A percentile compares a stretch with the other conserved stretches of the same genome.
Evolutionary conservation across 306 rosid species (phyloP).

Genomic region (Castanospermum australe): DNA sequence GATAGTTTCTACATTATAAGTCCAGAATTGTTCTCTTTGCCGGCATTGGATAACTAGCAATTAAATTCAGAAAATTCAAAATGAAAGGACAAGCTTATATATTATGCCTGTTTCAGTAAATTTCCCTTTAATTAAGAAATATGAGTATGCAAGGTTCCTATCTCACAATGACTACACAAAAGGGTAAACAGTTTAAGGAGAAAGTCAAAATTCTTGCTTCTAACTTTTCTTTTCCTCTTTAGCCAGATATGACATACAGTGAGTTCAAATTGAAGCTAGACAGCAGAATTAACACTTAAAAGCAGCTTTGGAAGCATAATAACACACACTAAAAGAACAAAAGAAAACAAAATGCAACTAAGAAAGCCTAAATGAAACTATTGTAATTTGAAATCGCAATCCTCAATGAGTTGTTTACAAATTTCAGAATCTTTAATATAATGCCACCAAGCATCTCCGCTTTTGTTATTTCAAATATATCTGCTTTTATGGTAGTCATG

Average conservation of each 20-base stretch:
- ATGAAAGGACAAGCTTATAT: not conserved
- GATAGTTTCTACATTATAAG: not conserved
- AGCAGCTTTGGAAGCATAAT: not conserved
- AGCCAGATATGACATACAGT: not conserved
- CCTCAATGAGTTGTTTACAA: not conserved
- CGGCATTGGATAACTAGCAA: not conserved
- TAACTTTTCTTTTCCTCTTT: not conserved
- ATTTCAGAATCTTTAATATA: not conserved
- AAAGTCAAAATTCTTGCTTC: not conserved
- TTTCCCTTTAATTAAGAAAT: not conserved
- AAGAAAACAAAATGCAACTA: not conserved
- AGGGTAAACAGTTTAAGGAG: not conserved
- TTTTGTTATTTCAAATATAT: not conserved
- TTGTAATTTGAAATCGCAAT: not conserved
- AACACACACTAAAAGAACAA: not conserved
- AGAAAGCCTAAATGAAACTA: not conserved
- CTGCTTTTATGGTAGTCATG: not conserved
- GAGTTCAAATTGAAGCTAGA: not conserved
- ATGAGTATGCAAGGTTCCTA: not conserved
- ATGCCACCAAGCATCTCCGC: not conserved
- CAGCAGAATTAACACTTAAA: not conserved
- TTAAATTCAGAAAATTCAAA: not conserved
- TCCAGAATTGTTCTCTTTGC: not conserved
- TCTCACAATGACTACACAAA: not conserved
- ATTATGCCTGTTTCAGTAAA: not conserved